Evolutionary conservation across 2,329 filamentous ascomycete genomes (phyloP).

Genomic region (Verticillium klebahnii): DNA sequence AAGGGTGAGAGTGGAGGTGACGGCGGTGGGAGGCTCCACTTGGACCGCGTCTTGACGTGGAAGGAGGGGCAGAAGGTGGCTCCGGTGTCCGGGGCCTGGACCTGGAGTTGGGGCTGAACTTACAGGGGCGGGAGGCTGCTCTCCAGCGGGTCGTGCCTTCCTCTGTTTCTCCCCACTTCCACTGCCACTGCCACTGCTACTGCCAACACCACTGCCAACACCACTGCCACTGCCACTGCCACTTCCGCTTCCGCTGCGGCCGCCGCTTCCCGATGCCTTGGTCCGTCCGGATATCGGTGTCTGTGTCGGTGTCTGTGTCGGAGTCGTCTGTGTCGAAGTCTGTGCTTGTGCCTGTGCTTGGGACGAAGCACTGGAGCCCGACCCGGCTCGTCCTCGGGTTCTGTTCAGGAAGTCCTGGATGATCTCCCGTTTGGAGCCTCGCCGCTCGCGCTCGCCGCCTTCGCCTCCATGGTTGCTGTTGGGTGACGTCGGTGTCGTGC

Average conservation of each 20-base stretch:
- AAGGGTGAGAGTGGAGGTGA: neutral
- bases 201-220: neutral
- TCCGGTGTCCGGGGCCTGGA: neutral
- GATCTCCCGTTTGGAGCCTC: neutral
- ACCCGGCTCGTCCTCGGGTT: neutral
- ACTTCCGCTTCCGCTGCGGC: neutral
- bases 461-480: neutral
- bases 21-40: neutral
- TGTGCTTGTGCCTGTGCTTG: constrained; percentile 4
- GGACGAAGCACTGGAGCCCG: neutral
- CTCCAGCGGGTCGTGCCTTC: neutral
- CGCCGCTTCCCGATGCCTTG: neutral
- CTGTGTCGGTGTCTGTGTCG: neutral
- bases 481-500: neutral
- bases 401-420: neutral
- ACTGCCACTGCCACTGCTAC: neutral
- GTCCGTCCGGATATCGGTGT: neutral
- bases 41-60: neutral
- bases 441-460: neutral
- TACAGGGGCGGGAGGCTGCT: neutral
- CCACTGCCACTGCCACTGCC: neutral
- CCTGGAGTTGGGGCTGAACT: neutral
- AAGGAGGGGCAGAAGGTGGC: neutral
- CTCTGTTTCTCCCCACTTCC: neutral
- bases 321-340: neutral